Conservation (phyloP, 768 basidiomycete species). For the Lentinula edodes region DNA sequence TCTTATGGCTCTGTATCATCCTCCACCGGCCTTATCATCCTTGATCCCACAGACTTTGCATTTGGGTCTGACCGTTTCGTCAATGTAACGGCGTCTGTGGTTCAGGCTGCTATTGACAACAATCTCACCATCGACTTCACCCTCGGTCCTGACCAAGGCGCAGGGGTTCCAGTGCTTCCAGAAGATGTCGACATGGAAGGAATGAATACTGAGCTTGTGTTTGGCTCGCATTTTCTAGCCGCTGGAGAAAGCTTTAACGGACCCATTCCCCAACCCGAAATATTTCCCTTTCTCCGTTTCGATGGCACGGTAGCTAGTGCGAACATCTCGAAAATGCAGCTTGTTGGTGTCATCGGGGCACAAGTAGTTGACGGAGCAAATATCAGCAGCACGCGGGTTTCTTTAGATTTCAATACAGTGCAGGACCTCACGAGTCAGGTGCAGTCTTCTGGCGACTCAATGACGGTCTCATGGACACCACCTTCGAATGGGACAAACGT, state of each 20-base stretch:
- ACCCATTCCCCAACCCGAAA: constrained; percentile 6
- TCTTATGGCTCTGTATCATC: background rate
- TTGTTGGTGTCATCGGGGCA: constrained; percentile 12
- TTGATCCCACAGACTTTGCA: constrained; percentile 12
- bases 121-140: constrained; percentile 13
- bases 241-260: constrained; percentile 8
- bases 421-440: constrained; percentile 12
- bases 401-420: constrained; percentile 13
- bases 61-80: constrained; percentile 13
- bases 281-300: constrained; percentile 9
- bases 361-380: constrained; percentile 9
- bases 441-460: constrained; percentile 1
- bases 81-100: constrained; percentile 5
- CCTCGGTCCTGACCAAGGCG: constrained; percentile 13
- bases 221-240: constrained; percentile 10
- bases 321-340: constrained; percentile 10
- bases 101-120: constrained; percentile 9
- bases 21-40: constrained; percentile 7
- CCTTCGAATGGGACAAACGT: constrained; percentile 11
- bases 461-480: constrained; percentile 9
- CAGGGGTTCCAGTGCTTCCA: constrained; percentile 12
- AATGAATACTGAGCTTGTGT: constrained; percentile 14
- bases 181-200: constrained; percentile 12
- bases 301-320: constrained; percentile 10
- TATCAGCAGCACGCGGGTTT: constrained; percentile 5